Conservation (phyloP, 2,329 filamentous ascomycete species). For the Chaetothyriales sp. region DNA sequence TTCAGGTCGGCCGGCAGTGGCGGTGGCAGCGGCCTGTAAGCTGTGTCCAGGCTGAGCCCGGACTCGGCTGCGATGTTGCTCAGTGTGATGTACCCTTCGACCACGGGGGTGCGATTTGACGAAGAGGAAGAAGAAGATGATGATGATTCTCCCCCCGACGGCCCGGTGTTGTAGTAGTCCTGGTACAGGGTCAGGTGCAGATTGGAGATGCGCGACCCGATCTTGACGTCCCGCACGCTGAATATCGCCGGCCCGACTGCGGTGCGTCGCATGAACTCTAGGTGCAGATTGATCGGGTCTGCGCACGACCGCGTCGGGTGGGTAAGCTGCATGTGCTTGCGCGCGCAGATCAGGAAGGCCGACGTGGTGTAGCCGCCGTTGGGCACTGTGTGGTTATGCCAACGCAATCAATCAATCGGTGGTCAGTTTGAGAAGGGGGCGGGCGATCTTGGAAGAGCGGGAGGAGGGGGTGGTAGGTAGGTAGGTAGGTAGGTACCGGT, state of each 20-base stretch:
- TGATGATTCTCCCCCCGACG: constrained; percentile 17
- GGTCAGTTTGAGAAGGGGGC: constrained; percentile 1
- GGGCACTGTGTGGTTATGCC: constrained; percentile 40
- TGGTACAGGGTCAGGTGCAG: constrained; percentile 45
- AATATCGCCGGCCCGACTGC: constrained; percentile 42
- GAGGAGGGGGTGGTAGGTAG: background rate
- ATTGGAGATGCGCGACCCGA: constrained; percentile 47
- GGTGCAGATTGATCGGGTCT: constrained; percentile 48
- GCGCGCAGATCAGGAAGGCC: constrained; percentile 44
- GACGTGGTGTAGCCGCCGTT: constrained; percentile 57
- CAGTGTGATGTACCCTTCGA: constrained; percentile 51
- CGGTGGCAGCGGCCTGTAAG: constrained; percentile 35
- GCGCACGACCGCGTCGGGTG: constrained; percentile 36
- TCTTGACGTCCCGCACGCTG: constrained; percentile 46
- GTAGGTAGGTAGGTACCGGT: constrained; percentile 32
- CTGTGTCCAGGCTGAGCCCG: constrained; percentile 41
- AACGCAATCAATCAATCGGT: too few species aligned
- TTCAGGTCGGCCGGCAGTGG: constrained; percentile 20
- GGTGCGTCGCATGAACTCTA: constrained; percentile 51
- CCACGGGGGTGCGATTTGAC: constrained; percentile 12
- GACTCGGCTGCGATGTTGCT: constrained; percentile 44
- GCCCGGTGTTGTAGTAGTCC: constrained; percentile 14
- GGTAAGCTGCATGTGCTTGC: constrained; percentile 41
- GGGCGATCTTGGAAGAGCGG: constrained; percentile 1
- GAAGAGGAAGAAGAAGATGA: too few species aligned